Evolutionary conservation across 495 filamentous ascomycete genomes (phyloP), one percentile per base, ranked within the genome.

Genomic region (Mycothermus thermophilus): DNA sequence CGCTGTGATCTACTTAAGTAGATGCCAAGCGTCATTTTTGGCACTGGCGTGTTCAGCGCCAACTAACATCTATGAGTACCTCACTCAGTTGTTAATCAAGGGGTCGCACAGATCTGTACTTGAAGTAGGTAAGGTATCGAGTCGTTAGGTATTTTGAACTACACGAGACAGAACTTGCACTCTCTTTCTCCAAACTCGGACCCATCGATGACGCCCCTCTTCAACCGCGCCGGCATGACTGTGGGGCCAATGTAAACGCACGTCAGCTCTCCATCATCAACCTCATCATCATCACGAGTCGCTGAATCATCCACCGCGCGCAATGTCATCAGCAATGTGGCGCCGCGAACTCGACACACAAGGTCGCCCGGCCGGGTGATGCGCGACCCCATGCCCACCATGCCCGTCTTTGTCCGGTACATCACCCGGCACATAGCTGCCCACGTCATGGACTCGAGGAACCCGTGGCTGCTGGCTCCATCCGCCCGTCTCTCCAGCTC

Each of bases 391-490:
- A 45, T 41, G 14, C 42, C 42, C 1, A 45, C 34, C 9, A 33
- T 13, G 8, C 42, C 37, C 24, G 28, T 28, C 14, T 12, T 27
- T 29, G 42, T 45, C 23, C 37, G 33, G 34, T 45, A 45, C 14
- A 45, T 33, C 2, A 45, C 30, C n/a, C 42, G 37, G 21, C 42
- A 45, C 42, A 45, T 45, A 13, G 37, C 29, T 9, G 37, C 33
- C 42, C 42, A 45, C n/a, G 42, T 45, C 42, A 45, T 45, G 30
- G 33, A 40, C 34, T 45, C 42, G 22, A 45, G 37, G 21, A 45
- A 45, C 9, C 32, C 34, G 4, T 8, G 30, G 29, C 33, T 21
- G 12, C 31, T 37, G 7, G 42, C 33, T 15, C 37, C 37, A 7
- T 33, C 37, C 8, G 37, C 42, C 17, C 42, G 42, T 21, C 34